Percentiles rank a stretch among this genome's conserved stretches.
Evolutionary conservation across 495 filamentous ascomycete species (phyloP).

Genomic region (Apiosordaria backusii): DNA sequence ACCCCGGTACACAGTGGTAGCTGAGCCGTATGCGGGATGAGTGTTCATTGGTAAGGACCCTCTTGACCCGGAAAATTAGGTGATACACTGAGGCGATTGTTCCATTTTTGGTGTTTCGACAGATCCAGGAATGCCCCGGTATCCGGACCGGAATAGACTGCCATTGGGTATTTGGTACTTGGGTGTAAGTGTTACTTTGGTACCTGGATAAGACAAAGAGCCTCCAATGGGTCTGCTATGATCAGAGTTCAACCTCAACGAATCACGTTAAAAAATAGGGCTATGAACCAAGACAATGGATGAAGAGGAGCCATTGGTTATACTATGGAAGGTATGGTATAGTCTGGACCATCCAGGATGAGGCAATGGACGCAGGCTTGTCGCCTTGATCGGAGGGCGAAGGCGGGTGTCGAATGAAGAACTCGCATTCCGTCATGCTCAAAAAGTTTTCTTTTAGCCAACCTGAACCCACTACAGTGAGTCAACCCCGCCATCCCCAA

Average conservation of each 20-base stretch:
- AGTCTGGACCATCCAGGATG: not conserved
- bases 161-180: not conserved
- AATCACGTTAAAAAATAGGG: not conserved
- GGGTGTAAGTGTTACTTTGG: not conserved
- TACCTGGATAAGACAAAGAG: not conserved
- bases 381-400: not conserved
- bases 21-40: not conserved
- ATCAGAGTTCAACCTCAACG: no score
- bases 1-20: not conserved
- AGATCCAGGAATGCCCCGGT: conserved; percentile 3
- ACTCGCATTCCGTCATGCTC: conserved; percentile 27
- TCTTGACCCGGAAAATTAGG: conserved; percentile 6
- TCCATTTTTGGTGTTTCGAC: not conserved
- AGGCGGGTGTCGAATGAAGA: not conserved
- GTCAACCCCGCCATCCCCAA: conserved; percentile 26
- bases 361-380: not conserved
- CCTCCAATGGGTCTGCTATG: not conserved
- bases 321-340: not conserved
- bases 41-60: not conserved
- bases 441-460: conserved; percentile 23
- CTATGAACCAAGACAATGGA: not conserved
- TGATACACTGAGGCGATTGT: conserved; percentile 11
- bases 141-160: not conserved
- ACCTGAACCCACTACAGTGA: conserved; percentile 14
- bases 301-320: not conserved